Conservation (phyloP, 1,284 basidiomycete species). For the Ganoderma boninense region DNA sequence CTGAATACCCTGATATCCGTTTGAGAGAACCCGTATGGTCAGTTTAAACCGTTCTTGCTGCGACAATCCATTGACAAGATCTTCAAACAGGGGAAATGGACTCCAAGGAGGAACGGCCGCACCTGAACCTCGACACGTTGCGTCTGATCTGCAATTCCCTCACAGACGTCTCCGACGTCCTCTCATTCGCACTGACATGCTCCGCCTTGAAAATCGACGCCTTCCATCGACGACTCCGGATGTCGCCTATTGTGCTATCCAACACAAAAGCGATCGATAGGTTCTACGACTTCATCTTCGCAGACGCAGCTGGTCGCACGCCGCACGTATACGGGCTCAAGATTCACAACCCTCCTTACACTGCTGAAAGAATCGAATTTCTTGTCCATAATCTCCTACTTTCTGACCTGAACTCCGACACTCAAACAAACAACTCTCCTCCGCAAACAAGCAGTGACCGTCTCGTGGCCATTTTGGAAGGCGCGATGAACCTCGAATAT, state of each 20-base stretch:
- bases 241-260: neutral
- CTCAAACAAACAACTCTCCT: too few species aligned
- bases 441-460: too few species aligned
- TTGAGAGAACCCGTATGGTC: too few species aligned
- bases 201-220: neutral
- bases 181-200: neutral
- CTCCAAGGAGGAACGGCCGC: neutral
- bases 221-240: neutral
- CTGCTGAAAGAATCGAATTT: too few species aligned
- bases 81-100: neutral
- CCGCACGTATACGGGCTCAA: neutral
- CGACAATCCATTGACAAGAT: too few species aligned
- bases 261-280: neutral
- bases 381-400: too few species aligned
- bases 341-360: neutral
- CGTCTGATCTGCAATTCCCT: neutral
- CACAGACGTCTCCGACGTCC: neutral
- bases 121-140: neutral
- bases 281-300: neutral
- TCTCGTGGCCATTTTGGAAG: neutral
- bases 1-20: too few species aligned
- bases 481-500: neutral
- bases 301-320: neutral
- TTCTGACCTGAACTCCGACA: too few species aligned
- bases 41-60: too few species aligned